Conservation (phyloP, 2,329 filamentous ascomycete genomes). For the Aspergillus brasiliensis region DNA sequence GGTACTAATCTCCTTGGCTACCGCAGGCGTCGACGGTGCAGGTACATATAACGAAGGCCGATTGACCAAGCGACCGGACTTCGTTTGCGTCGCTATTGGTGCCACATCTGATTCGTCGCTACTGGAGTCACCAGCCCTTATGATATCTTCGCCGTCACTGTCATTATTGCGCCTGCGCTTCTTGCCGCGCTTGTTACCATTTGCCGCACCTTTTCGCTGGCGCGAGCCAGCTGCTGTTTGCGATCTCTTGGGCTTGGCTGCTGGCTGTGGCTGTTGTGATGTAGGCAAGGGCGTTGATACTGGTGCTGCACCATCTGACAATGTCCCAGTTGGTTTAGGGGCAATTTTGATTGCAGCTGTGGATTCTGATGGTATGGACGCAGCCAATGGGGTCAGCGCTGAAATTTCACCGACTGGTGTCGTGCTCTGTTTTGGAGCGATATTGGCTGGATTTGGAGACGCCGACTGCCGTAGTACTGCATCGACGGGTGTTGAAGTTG, state of each 20-base stretch:
- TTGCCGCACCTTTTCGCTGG: conserved; percentile 19
- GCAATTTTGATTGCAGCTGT: conserved; percentile 16
- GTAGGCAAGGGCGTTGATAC: conserved; percentile 2
- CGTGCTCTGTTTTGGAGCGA: conserved; percentile 18
- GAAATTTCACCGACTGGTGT: neutral
- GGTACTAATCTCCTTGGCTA: conserved; percentile 21
- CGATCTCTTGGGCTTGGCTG: conserved; percentile 16
- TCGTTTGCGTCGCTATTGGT: conserved; percentile 66
- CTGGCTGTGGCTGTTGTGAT: conserved; percentile 13
- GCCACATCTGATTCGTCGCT: conserved; percentile 51
- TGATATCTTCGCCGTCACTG: conserved; percentile 36
- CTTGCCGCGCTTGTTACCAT: conserved; percentile 20
- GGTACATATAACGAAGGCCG: conserved; percentile 63
- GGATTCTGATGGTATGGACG: neutral
- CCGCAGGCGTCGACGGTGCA: conserved; percentile 41
- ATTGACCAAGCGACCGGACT: conserved; percentile 73
- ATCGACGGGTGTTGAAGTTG: neutral
- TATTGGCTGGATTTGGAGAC: conserved; percentile 12
- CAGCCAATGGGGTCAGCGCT: neutral
- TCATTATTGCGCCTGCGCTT: conserved; percentile 28
- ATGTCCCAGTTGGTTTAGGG: conserved; percentile 15
- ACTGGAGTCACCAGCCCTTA: conserved; percentile 39
- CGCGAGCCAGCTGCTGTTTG: conserved; percentile 12
- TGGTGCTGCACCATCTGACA: neutral
- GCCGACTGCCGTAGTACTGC: neutral